Evolutionary conservation across 192 early-diverging fungal genomes (phyloP), one percentile per base, ranked within the genome.

Genomic region (Umbelopsis ramanniana): DNA sequence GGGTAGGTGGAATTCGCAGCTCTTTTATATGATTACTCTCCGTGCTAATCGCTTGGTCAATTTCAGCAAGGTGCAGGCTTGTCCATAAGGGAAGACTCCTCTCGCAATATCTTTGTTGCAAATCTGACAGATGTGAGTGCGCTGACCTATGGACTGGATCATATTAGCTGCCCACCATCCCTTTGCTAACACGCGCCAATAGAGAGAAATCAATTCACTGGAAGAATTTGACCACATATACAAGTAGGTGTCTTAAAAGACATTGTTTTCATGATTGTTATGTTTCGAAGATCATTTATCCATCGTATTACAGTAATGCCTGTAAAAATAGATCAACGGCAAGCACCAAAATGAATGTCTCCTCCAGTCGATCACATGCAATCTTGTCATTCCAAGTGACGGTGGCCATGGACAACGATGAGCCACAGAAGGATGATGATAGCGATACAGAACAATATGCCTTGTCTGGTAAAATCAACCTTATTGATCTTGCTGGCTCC

Each of bases 401-500:
- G n/a, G 46, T 37, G n/a, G 46, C 26, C 15, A 74, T 50, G 17
- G 24, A 24, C 4, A 11, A 80, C 5, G 26, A 67, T 40, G 35
- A 29, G 10, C 3, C 55, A 2, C 29, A 81, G 81, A 74, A 47
- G 21, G 74, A 84, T 22, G 48, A 78, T 10, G 76, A 74, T 0
- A 72, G 52, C 11, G 76, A 74, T 45, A 78, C 75, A 19, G 57
- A 38, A 15, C 26, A 35, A 76, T 69, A 37, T 80, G 79, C 72
- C 76, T 78, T 71, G 17, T 52, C 52, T 38, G 87, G 88, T 0
- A 80, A 82, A 14, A 70, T 92, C 33, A 83, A 89, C 60, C 66
- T 92, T 9, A 89, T 90, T 11, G 90, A 92, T 63, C 67, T 92
- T 78, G 90, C 90, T 0, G 89, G 90, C 1, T 86, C 84, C 22